Conservation (phyloP, 306 rosid genomes). For the Boehmeria nivea region DNA sequence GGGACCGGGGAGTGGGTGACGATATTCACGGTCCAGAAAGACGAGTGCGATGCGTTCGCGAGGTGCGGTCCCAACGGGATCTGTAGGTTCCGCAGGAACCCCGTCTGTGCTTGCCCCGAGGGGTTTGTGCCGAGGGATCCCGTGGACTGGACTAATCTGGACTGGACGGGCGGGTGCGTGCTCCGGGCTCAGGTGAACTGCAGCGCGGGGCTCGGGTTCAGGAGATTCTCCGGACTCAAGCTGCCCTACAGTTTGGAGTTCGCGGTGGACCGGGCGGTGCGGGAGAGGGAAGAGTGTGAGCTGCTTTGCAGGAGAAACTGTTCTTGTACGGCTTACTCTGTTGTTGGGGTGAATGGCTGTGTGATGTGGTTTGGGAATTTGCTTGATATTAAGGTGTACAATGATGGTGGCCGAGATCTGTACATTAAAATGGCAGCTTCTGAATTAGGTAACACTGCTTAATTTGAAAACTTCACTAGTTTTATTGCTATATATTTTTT, state of each 20-base stretch:
- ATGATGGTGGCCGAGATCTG: conserved; percentile 6
- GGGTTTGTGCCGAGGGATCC: conserved; percentile 21
- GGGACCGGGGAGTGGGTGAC: neutral
- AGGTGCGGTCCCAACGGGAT: conserved; percentile 16
- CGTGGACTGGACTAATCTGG: conserved; percentile 11
- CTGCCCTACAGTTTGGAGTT: conserved; percentile 16
- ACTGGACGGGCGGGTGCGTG: conserved; percentile 14
- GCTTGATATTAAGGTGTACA: conserved; percentile 15
- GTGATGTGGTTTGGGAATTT: conserved; percentile 19
- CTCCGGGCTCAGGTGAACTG: conserved; percentile 11
- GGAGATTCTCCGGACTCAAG: conserved; percentile 7
- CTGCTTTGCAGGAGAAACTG: conserved; percentile 19
- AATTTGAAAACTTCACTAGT: no score
- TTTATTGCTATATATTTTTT: neutral
- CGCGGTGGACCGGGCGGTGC: conserved; percentile 1
- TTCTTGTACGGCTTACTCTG: conserved; percentile 15
- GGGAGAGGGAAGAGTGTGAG: conserved; percentile 10
- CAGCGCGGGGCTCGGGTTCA: conserved; percentile 11
- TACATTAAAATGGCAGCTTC: conserved; percentile 17
- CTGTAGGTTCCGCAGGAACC: neutral
- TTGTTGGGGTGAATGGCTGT: conserved; percentile 22
- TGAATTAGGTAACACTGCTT: conserved; percentile 11
- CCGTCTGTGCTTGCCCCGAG: conserved; percentile 11
- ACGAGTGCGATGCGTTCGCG: conserved; percentile 14
- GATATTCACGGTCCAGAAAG: neutral